phyloP scores from a whole-genome alignment of 1,284 basidiomycete genomes.

The Ustilago lituana region DNA sequence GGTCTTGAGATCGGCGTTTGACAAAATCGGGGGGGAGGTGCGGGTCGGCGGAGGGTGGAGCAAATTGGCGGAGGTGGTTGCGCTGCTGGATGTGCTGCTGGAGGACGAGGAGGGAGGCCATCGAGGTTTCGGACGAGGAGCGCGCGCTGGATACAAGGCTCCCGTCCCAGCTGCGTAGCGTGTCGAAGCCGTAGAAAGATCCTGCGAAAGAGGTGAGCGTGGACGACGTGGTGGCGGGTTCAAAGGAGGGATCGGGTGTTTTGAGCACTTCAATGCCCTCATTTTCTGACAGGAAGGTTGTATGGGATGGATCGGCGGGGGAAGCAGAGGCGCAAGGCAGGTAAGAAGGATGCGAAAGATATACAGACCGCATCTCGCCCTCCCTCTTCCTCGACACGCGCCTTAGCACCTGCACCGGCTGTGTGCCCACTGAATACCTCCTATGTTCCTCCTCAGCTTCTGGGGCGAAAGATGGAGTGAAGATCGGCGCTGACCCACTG shows the following conservation, averaged over 20 bases:
- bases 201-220: too few species aligned
- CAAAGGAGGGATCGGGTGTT: conserved; percentile 2
- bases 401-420: background rate
- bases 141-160: background rate
- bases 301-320: background rate
- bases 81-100: conserved; percentile 27
- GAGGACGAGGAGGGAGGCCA: conserved; percentile 17
- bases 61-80: conserved; percentile 5
- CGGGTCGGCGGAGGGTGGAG: conserved; percentile 9
- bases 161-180: too few species aligned
- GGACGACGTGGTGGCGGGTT: too few species aligned
- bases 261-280: conserved; percentile 12
- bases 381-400: conserved; percentile 7
- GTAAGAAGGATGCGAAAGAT: conserved; percentile 6
- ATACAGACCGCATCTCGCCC: conserved; percentile 20
- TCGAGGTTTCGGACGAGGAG: conserved; percentile 7
- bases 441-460: background rate
- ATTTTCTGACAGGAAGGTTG: background rate
- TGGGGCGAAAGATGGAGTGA: background rate
- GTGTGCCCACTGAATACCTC: background rate
- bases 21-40: background rate
- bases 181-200: too few species aligned
- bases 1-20: background rate
- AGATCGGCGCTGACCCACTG: conserved; percentile 4
- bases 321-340: too few species aligned